phyloP scores from a whole-genome alignment of 345 rosid genomes.

The Acer yangbiense region DNA sequence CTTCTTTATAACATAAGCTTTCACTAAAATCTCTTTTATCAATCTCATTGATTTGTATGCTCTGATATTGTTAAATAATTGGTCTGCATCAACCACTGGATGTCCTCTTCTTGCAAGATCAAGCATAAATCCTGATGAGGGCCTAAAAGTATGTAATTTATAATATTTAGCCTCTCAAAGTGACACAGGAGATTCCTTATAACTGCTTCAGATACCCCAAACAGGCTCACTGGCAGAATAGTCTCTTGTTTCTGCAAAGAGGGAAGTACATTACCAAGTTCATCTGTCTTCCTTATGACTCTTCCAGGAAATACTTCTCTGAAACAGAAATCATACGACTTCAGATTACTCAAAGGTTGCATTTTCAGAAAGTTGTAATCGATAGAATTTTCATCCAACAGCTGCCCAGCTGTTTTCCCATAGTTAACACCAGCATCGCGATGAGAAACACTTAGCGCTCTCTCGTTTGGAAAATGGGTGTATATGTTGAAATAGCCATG shows the following conservation, averaged over 20 bases:
- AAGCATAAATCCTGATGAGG: conserved; percentile 49
- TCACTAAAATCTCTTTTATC: conserved; percentile 48
- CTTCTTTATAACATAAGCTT: conserved; percentile 60
- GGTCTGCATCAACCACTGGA: conserved; percentile 66
- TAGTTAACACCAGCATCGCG: conserved; percentile 96
- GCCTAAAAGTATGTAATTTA: conserved; percentile 66
- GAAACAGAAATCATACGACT: conserved; percentile 97
- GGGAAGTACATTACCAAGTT: conserved; percentile 62
- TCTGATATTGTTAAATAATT: conserved; percentile 39
- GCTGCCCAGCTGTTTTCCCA: conserved; percentile 74
- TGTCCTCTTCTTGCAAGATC: conserved; percentile 95
- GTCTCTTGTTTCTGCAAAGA: conserved; percentile 61
- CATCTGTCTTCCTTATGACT: conserved; percentile 57
- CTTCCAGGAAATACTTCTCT: conserved; percentile 79
- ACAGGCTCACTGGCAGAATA: conserved; percentile 60
- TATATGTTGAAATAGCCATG: conserved; percentile 87
- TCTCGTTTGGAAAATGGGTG: conserved; percentile 64
- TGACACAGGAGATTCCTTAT: conserved; percentile 80
- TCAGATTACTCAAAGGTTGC: conserved; percentile 63
- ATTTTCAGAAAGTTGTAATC: conserved; percentile 45
- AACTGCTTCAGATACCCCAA: conserved; percentile 47
- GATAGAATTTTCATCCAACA: conserved; percentile 50
- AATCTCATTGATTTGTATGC: conserved; percentile 31
- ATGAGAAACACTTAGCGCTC: conserved; percentile 88
- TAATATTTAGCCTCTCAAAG: conserved; percentile 65